Percentiles rank a stretch among this genome's conserved stretches.
These are phyloP conservation scores for Aureobasidium sp. DNA, from an alignment of 2,329 filamentous ascomycete species.

Conservation along the genomic window DNA sequence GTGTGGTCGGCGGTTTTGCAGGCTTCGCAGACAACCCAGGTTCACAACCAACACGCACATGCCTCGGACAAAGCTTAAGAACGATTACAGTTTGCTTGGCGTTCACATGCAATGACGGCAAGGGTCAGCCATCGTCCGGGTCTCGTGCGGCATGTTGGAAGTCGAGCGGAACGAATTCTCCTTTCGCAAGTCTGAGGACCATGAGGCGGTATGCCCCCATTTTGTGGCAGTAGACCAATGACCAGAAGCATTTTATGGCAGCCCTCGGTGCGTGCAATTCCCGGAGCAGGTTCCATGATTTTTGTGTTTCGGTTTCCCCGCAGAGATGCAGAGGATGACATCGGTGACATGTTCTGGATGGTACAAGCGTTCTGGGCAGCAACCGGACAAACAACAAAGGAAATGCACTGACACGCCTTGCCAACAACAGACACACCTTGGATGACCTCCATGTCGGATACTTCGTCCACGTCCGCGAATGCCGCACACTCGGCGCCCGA, in stretches of 20 bases:
- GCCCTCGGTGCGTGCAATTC: neutral
- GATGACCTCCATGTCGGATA: slow-evolving; percentile 46
- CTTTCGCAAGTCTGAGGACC: neutral
- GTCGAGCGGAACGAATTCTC: neutral
- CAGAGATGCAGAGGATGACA: slow-evolving; percentile 7
- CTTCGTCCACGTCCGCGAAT: slow-evolving; percentile 29
- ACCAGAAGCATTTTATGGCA: slow-evolving; percentile 1
- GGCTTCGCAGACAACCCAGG: neutral
- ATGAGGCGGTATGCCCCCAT: neutral
- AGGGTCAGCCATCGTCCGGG: neutral
- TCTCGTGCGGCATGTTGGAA: slow-evolving; percentile 3
- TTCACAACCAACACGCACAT: neutral
- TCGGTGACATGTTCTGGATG: neutral
- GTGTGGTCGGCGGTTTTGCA: neutral
- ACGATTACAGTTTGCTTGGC: neutral
- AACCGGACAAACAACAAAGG: neutral
- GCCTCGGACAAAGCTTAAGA: neutral
- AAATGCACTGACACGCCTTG: slow-evolving; percentile 15
- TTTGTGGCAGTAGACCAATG: neutral
- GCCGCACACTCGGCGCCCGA: slow-evolving; percentile 29
- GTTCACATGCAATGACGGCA: slow-evolving; percentile 10
- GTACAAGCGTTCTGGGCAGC: slow-evolving; percentile 1
- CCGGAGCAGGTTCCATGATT: neutral
- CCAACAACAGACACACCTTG: slow-evolving; percentile 37
- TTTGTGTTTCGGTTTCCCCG: neutral